Evolutionary conservation across 805 yeast genomes (phyloP).

Genomic region (Debaryomyces castellii): DNA sequence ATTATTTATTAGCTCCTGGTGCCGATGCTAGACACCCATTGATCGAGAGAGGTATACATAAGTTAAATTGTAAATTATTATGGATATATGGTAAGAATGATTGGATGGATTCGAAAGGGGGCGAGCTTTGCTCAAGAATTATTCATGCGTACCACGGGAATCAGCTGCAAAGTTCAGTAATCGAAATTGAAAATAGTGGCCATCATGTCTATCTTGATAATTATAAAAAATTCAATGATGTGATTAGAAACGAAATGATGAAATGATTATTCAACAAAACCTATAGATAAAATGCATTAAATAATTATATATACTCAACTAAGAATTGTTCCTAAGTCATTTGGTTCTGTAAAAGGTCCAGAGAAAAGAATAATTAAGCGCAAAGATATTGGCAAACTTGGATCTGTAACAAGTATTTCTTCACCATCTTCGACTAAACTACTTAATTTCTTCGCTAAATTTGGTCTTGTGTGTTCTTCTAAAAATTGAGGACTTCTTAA

Average conservation of each 20-base stretch:
- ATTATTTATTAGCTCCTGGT: conserved; percentile 84
- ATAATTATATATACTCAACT: background rate
- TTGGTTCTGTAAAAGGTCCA: conserved; percentile 25
- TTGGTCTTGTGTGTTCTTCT: conserved; percentile 45
- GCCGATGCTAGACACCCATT: conserved; percentile 84
- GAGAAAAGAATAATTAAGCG: conserved; percentile 20
- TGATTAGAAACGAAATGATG: conserved; percentile 53
- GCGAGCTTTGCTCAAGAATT: conserved; percentile 36
- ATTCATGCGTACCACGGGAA: conserved; percentile 21
- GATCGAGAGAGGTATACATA: conserved; percentile 45
- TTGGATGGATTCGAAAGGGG: conserved; percentile 60
- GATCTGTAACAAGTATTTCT: conserved; percentile 55
- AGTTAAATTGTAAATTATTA: conserved; percentile 56
- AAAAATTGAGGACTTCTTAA: conserved; percentile 47
- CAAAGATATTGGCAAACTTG: conserved; percentile 47
- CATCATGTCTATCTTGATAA: conserved; percentile 82
- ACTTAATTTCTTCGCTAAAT: conserved; percentile 33
- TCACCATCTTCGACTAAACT: conserved; percentile 43
- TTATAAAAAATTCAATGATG: conserved; percentile 48
- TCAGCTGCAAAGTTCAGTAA: conserved; percentile 23
- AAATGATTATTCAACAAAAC: background rate
- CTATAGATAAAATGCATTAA: background rate
- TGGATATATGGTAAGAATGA: conserved; percentile 87
- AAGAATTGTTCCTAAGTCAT: conserved; percentile 1
- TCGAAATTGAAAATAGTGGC: conserved; percentile 57